These are phyloP conservation scores for Didymella glomerata DNA, from an alignment of 2,329 filamentous ascomycete genomes.

Conservation along the genomic window DNA sequence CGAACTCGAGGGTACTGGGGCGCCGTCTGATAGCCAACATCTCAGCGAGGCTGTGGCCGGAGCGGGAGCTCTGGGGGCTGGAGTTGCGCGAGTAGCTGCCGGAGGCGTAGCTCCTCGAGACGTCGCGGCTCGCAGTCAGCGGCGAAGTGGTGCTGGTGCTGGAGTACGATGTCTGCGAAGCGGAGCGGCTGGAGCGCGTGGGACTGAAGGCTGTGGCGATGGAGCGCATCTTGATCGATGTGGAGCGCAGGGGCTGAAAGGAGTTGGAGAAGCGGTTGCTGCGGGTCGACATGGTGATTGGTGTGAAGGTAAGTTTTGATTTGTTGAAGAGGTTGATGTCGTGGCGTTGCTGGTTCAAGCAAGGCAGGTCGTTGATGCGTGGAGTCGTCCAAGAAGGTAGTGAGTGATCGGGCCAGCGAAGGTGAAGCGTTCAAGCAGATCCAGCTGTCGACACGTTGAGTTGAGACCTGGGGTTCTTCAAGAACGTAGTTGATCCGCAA, in stretches of 20 bases:
- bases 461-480: constrained; percentile 12
- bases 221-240: constrained; percentile 40
- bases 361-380: constrained; percentile 15
- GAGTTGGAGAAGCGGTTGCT: constrained; percentile 49
- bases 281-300: constrained; percentile 43
- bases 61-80: constrained; percentile 14
- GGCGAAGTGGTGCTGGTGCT: constrained; percentile 42
- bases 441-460: constrained; percentile 29
- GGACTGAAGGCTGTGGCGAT: constrained; percentile 49
- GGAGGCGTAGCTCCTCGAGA: constrained; percentile 1
- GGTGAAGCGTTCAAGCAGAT: constrained; percentile 23
- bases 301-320: constrained; percentile 12
- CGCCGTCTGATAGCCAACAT: constrained; percentile 46
- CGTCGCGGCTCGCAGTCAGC: constrained; percentile 24
- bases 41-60: constrained; percentile 37
- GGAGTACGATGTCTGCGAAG: constrained; percentile 31
- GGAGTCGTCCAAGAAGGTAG: constrained; percentile 1
- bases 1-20: constrained; percentile 45
- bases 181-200: constrained; percentile 42
- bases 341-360: constrained; percentile 15
- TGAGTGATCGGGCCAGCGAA: neutral
- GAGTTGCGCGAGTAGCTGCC: constrained; percentile 31
- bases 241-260: constrained; percentile 47
- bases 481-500: constrained; percentile 16
- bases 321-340: constrained; percentile 8